Base-by-base conservation (phyloP, 2,329 filamentous ascomycete species). In the Colletotrichum musicola region DNA sequence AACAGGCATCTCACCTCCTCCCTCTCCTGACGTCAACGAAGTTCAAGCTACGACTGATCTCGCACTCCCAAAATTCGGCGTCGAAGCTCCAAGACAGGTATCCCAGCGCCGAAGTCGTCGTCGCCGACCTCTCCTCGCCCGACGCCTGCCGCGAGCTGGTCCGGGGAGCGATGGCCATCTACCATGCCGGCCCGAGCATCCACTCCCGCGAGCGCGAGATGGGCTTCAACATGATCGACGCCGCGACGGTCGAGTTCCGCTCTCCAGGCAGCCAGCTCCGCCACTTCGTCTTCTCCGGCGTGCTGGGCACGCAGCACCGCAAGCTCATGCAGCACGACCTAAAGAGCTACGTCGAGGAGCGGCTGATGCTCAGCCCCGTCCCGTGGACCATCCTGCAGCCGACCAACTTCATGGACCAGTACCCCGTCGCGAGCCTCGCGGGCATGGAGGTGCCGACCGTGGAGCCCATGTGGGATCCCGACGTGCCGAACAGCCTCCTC, bases 181-280 rank as follows among this genome's bases (percentile, higher is more conserved):
- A 55, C n/a, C 50, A 56, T 9, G 50, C 6, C 1, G 60, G 50
- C 4, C 50, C 60, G 1, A 49, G 50, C 18, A 47, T 62, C 20
- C 60, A 56, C 40, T 56, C 60, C 7, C 25, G 60, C 60, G 60
- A 55, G 40, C 50, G 50, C 9, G 60, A 62, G 18, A 62, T 62
- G 50, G 40, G 60, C 7, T 38, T 62, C 50, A 62, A 62, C 42
- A 56, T 62, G 50, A 49, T 62, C 27, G 60, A 62, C 20, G 60
- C 60, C 12, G 60, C 60, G 1, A 49, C 50, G 3, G 50, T 42
- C 4, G 60, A 62, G 51, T 25, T 25, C 0, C 25, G 18, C 2
- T 18, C 13, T 2, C 12, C 50, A 1, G 27, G 40, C 0, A 62
- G 1, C n/a, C 50, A 25, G 14, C 22, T 62, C 5, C 38, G 38